Percentiles rank a stretch among this genome's conserved stretches.
phyloP scores from a whole-genome alignment of 2,329 filamentous ascomycete genomes.

The Macrophomina tecta region DNA sequence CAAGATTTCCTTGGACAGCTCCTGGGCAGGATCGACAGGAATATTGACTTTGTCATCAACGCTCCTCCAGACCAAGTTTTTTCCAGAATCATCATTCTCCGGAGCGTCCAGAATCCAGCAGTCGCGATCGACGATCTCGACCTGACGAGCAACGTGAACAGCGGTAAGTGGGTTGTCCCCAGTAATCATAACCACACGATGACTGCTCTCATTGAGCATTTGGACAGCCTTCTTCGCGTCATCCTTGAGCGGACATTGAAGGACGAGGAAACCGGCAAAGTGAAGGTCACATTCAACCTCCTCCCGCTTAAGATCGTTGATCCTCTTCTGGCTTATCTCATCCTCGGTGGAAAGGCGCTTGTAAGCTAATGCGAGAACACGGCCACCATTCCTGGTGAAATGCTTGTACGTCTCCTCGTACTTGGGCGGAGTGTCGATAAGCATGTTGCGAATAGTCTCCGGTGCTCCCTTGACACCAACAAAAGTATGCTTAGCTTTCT shows the following conservation, averaged over 20 bases:
- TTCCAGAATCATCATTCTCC: slow-evolving; percentile 81
- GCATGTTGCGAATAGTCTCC: slow-evolving; percentile 94
- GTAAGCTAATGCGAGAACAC: slow-evolving; percentile 91
- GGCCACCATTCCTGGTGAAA: slow-evolving; percentile 93
- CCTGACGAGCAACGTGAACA: slow-evolving; percentile 91
- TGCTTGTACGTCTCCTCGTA: slow-evolving; percentile 99
- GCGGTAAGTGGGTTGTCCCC: slow-evolving; percentile 97
- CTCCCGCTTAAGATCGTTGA: slow-evolving; percentile 94
- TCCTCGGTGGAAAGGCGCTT: slow-evolving; percentile 84
- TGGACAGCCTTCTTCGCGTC: slow-evolving; percentile 92
- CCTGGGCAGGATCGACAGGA: slow-evolving; percentile 80
- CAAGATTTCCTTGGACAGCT: slow-evolving; percentile 81
- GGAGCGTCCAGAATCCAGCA: slow-evolving; percentile 94
- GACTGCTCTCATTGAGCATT: slow-evolving; percentile 98
- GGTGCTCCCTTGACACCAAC: slow-evolving; percentile 96
- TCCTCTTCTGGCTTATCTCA: slow-evolving; percentile 81
- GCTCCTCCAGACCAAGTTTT: slow-evolving; percentile 90
- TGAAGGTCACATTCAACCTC: slow-evolving; percentile 82
- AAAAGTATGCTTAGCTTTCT: slow-evolving; percentile 83
- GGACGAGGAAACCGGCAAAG: slow-evolving; percentile 93
- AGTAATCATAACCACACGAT: slow-evolving; percentile 98
- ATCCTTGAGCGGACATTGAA: slow-evolving; percentile 95
- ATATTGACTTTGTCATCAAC: slow-evolving; percentile 89
- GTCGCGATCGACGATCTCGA: slow-evolving; percentile 96
- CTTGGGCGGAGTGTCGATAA: slow-evolving; percentile 78